Evolutionary conservation across 2,329 filamentous ascomycete genomes (phyloP).

Genomic region (Fusarium tricinctum): DNA sequence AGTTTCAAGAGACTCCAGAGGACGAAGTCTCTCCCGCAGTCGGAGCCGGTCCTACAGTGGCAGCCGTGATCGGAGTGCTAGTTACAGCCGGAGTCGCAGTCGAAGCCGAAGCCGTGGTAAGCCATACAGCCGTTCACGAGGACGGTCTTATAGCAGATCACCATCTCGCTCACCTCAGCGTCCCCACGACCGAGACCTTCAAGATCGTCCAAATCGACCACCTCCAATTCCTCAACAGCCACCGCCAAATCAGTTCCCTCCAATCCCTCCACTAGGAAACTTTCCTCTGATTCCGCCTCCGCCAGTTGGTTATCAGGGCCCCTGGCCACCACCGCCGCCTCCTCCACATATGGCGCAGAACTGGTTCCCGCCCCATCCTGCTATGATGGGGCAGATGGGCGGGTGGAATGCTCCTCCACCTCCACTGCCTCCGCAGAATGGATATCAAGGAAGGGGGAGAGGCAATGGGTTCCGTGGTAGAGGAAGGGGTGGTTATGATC

Average conservation of each 20-base stretch:
- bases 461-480: conserved; percentile 49
- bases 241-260: conserved; percentile 41
- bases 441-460: conserved; percentile 44
- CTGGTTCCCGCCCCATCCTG: conserved; percentile 50
- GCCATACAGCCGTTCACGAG: conserved; percentile 38
- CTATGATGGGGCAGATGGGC: conserved; percentile 48
- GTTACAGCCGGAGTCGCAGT: conserved; percentile 54
- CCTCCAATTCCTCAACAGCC: conserved; percentile 48
- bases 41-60: conserved; percentile 51
- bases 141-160: conserved; percentile 48
- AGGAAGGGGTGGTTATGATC: conserved; percentile 52
- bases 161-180: conserved; percentile 43
- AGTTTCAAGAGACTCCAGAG: conserved; percentile 44
- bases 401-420: conserved; percentile 46
- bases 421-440: conserved; percentile 44
- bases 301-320: conserved; percentile 57
- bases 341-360: conserved; percentile 45
- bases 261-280: conserved; percentile 36
- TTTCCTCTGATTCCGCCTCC: conserved; percentile 30
- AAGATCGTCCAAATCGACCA: conserved; percentile 34
- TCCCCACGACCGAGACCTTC: conserved; percentile 35
- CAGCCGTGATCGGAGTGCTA: conserved; percentile 33
- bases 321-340: conserved; percentile 60
- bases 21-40: conserved; percentile 46
- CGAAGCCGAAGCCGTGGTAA: conserved; percentile 35